Percentiles rank a stretch among this genome's conserved stretches.
These are phyloP conservation scores for Corchorus olitorius DNA, from an alignment of 345 rosid genomes.

Conservation along the genomic window DNA sequence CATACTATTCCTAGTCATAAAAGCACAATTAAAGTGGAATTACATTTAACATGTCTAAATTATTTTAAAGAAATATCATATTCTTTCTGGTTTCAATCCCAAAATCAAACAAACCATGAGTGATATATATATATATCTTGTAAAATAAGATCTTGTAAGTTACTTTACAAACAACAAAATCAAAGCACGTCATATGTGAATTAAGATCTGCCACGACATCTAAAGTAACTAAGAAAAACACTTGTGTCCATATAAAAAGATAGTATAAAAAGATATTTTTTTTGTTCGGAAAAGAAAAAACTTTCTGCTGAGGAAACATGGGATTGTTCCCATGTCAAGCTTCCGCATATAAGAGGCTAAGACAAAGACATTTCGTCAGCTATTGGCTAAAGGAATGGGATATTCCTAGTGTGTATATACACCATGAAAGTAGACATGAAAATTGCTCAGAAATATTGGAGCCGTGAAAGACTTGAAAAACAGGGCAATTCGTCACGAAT, in stretches of 20 bases:
- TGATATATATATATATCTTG: too few species aligned
- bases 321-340: neutral
- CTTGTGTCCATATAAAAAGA: too few species aligned
- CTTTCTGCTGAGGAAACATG: conserved; percentile 5
- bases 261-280: neutral
- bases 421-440: neutral
- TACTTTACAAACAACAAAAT: neutral
- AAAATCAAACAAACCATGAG: too few species aligned
- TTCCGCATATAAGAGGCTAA: neutral
- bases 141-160: neutral
- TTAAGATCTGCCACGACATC: neutral
- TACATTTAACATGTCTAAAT: too few species aligned
- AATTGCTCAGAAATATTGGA: neutral
- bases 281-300: neutral
- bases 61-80: too few species aligned
- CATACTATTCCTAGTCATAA: neutral
- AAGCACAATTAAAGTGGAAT: too few species aligned
- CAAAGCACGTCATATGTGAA: conserved; percentile 2
- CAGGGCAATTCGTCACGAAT: neutral
- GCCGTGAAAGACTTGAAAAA: conserved; percentile 2
- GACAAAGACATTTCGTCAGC: neutral
- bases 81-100: too few species aligned
- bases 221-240: neutral
- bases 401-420: neutral
- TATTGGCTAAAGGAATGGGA: neutral